Evolutionary conservation across 2,329 filamentous ascomycete genomes (phyloP), one percentile per base, ranked within the genome.

Genomic region (Cercospora sp.): DNA sequence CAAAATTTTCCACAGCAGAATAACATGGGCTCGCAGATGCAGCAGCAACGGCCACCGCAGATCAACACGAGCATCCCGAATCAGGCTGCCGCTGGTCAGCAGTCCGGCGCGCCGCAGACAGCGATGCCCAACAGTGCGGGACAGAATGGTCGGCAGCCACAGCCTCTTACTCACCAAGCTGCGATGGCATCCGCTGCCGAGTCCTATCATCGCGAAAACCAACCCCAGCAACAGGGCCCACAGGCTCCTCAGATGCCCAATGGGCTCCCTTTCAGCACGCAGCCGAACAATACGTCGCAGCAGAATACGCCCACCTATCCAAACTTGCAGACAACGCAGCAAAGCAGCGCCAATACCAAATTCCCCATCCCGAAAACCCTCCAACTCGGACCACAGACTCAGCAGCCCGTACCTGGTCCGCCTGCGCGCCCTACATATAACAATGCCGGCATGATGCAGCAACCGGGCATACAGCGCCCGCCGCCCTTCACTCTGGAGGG

Each of bases 401-500:
- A 93, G 1, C 86, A 89, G 69, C 90, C 93, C 1, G 93, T 97
- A 24, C 80, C 85, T 10, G 90, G 94, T 89, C 88, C 81, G 71
- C 87, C 82, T 77, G 87, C 81, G 10, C 89, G 95, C 7, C 95
- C 95, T n/a, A 97, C 94, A 0, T 87, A 95, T 76, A 93, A 93
- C 24, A 91, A 91, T 70, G 89, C 89, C 6, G 93, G 93, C 63
- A 90, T 95, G 61, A 91, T 97, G 86, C 90, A 90, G 62, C 93
- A 97, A 76, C 94, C 95, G 0, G 92, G 92, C 2, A 87, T 98
- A 69, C 84, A 89, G 65, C 94, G 93, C 77, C 88, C 92, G 55
- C 92, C 93, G 0, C 88, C 89, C 0, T 97, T 92, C 79, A 91
- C 92, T 66, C 89, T 97, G 67, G 94, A 98, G 78, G 92, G 92